phyloP scores from a whole-genome alignment of 2,329 filamentous ascomycete genomes.

The Pleomassaria siparia region DNA sequence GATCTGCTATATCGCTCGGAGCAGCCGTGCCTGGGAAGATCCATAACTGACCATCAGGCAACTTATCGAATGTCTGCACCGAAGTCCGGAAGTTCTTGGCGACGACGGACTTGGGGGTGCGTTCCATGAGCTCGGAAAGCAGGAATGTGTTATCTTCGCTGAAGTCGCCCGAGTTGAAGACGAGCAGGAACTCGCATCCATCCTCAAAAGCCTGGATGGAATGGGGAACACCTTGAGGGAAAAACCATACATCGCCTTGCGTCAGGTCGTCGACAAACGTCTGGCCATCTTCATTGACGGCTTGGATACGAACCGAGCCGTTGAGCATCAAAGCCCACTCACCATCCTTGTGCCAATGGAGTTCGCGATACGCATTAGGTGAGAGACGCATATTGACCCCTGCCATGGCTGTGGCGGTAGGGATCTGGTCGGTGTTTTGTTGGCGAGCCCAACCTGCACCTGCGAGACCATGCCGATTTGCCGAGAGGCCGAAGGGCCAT shows the following conservation, averaged over 20 bases:
- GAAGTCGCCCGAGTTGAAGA: slow-evolving; percentile 62
- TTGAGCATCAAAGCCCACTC: slow-evolving; percentile 58
- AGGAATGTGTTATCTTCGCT: slow-evolving; percentile 63
- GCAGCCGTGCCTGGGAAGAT: slow-evolving; percentile 46
- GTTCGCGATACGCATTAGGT: slow-evolving; percentile 59
- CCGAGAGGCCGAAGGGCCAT: slow-evolving; percentile 46
- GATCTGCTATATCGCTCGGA: slow-evolving; percentile 40
- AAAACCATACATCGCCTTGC: slow-evolving; percentile 41
- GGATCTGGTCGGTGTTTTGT: slow-evolving; percentile 43
- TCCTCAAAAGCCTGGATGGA: slow-evolving; percentile 54
- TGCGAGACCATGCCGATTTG: slow-evolving; percentile 44
- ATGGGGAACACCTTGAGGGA: slow-evolving; percentile 39
- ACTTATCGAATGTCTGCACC: slow-evolving; percentile 38
- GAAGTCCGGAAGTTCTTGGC: slow-evolving; percentile 48
- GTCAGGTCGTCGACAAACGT: slow-evolving; percentile 46
- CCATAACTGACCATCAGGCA: slow-evolving; percentile 45
- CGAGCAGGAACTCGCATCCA: slow-evolving; percentile 60
- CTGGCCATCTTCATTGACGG: slow-evolving; percentile 56
- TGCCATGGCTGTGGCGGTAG: slow-evolving; percentile 46
- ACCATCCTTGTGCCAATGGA: slow-evolving; percentile 63
- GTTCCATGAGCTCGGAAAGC: slow-evolving; percentile 55
- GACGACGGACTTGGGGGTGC: slow-evolving; percentile 44
- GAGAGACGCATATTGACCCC: slow-evolving; percentile 47
- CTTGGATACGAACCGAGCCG: slow-evolving; percentile 54
- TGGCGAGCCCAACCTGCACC: slow-evolving; percentile 46